phyloP scores from a whole-genome alignment of 2,329 filamentous ascomycete genomes.

The Salinomyces thailandicus region DNA sequence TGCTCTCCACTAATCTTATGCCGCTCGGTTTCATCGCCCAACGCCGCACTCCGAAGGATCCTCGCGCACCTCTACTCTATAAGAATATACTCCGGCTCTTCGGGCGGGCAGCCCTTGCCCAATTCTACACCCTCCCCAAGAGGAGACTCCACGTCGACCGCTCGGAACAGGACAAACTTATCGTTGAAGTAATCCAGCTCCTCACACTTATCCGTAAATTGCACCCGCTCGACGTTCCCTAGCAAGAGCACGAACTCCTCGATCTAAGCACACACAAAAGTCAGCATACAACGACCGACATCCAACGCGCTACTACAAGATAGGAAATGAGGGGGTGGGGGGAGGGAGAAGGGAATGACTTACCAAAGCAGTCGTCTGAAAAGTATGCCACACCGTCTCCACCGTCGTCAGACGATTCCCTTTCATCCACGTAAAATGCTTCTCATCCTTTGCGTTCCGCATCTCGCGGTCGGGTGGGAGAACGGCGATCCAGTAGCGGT shows the following conservation, averaged over 20 bases:
- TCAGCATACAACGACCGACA: too few relatives aligned
- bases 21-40: too few relatives aligned
- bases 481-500: constrained; percentile 27
- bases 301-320: too few relatives aligned
- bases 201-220: constrained; percentile 13
- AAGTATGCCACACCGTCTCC: constrained; percentile 22
- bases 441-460: constrained; percentile 9
- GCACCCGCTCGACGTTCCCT: constrained; percentile 11
- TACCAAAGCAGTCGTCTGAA: constrained; percentile 8
- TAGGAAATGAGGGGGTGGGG: neutral
- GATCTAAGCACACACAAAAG: too few relatives aligned
- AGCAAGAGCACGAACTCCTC: constrained; percentile 18
- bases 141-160: constrained; percentile 12
- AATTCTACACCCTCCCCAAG: too few relatives aligned
- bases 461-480: constrained; percentile 11
- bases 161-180: constrained; percentile 21
- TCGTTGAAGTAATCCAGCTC: constrained; percentile 24
- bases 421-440: constrained; percentile 20
- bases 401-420: constrained; percentile 23
- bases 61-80: too few relatives aligned
- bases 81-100: too few relatives aligned
- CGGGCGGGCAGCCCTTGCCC: too few relatives aligned
- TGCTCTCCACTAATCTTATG: too few relatives aligned
- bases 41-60: too few relatives aligned
- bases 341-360: neutral